These are phyloP conservation scores for Clavispora santaluciae DNA, from an alignment of 805 yeast genomes.

Conservation along the genomic window DNA sequence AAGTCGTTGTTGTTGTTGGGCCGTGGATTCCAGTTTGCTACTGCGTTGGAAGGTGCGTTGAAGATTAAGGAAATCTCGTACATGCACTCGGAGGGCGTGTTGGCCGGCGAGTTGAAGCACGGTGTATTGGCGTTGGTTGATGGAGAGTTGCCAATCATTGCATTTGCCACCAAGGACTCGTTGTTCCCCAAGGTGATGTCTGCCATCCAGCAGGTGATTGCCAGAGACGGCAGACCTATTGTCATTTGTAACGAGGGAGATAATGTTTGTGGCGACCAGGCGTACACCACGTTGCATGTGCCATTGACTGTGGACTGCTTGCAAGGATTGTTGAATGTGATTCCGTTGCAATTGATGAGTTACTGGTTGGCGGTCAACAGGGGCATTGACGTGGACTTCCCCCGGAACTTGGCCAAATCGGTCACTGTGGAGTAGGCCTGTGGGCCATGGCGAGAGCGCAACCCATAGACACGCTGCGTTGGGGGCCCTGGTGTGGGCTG, in stretches of 20 bases:
- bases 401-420: conserved; percentile 96
- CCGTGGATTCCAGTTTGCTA: conserved; percentile 95
- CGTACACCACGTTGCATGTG: conserved; percentile 74
- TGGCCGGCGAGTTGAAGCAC: conserved; percentile 98
- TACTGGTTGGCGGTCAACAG: conserved; percentile 95
- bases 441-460: too few relatives aligned
- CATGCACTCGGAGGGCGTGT: conserved; percentile 98
- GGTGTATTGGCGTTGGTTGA: conserved; percentile 97
- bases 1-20: conserved; percentile 88
- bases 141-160: conserved; percentile 88
- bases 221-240: conserved; percentile 96
- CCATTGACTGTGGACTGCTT: conserved; percentile 96
- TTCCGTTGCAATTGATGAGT: conserved; percentile 93
- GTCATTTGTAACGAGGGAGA: conserved; percentile 84
- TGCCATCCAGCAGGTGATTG: conserved; percentile 93
- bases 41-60: conserved; percentile 97
- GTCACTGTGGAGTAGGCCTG: conserved; percentile 87
- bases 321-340: conserved; percentile 91
- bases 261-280: conserved; percentile 52
- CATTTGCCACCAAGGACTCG: conserved; percentile 94
- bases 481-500: neutral
- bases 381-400: conserved; percentile 97
- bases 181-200: conserved; percentile 94
- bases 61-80: conserved; percentile 97
- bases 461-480: conserved; percentile 5